Base-by-base conservation (phyloP, 805 yeast genomes). In the Ogataea trehaloabstinens region DNA sequence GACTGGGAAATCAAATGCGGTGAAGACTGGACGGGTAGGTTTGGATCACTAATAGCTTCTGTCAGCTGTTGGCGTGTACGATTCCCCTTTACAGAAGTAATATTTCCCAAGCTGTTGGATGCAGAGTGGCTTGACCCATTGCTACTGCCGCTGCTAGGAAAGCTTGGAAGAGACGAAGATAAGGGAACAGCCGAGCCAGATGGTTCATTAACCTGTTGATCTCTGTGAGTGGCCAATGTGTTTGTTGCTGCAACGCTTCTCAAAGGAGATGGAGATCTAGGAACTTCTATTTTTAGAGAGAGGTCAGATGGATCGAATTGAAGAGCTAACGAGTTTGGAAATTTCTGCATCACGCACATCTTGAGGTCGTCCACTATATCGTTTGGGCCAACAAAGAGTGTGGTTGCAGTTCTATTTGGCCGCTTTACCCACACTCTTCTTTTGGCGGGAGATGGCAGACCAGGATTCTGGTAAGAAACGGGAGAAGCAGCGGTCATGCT, bases 291-390 rank as follows among this genome's bases (percentile, higher is more conserved):
- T 34, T 55, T 55, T 43, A 79, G 56, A 13, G 67, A 39, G 46
- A 82, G 41, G 55, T 85, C 87, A 8, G 95, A 78, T 6, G 95
- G 80, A 64, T 88, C 88, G 53, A 71, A 74, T 32, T 66, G 56
- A 44, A 74, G 58, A 3, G 80, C 85, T 40, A 83, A 55, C 2
- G 86, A 73, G 42, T 83, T 78, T 38, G 95, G 85, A 58, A 74
- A 84, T 50, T 82, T 85, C 31, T 64, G 64, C 25, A 80, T 60
- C 1, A 90, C 71, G 42, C 78, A 71, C 8, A 71, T 64, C 53
- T 90, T 90, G 51, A 90, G 66, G 60, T 91, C 96, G 59, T 90
- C 98, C 4, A 90, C 73, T 1, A 89, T 71, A 54, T 85, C 91
- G 16, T 60, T 55, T 21, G 77, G 77, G 13, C 69, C 67, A 15